Base-by-base conservation (phyloP, 2,329 filamentous ascomycete genomes). In the Fusarium sp. region DNA sequence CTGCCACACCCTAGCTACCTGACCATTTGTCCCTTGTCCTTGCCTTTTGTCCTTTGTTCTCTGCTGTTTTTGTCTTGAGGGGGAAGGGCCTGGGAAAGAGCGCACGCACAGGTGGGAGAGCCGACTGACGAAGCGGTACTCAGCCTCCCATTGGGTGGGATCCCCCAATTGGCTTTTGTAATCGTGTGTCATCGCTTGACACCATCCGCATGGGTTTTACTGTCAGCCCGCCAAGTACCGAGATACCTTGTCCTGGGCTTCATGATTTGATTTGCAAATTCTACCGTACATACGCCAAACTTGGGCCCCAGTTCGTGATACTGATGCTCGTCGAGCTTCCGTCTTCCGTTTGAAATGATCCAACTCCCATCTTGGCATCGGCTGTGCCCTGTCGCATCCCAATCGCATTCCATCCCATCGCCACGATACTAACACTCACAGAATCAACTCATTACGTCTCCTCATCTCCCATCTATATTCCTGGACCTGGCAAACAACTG, bases 281-380 rank as follows among this genome's bases (percentile, higher is more conserved):
- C 39, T 38, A 44, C 35, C 4, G 33, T 10, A 37, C 35, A 19
- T 37, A 37, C 69, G 46, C 27, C 46, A 52, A 60, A 69, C 57
- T 60, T 19, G 35, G 18, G 18, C 35, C 49, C 57, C 60, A 44
- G 65, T 56, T 58, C 48, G 41, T 37, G 44, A 60, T 63, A 37
- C 52, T 23, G 46, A 49, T 33, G 46, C 16, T 49, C 29, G 21
- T 29, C 33, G 25, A 16, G 48, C 23, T 37, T 63, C 44, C 44
- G 23, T 48, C 54, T 49, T 57, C 41, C 55, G 55, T 58, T 58
- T 42, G 55, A 33, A 63, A 63, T 62, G 41, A 39, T 60, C 60
- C 66, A 65, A 65, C 60, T 60, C 51, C 60, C 54, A 72, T 73
- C 75, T 75, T 77, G 72, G 72, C 68, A 73, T 58, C 52, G 66